A percentile compares a stretch with the other conserved stretches of the same genome.
Evolutionary conservation across 441 rosid genomes (phyloP).

Genomic region (Bocquillonia castaneifolia): DNA sequence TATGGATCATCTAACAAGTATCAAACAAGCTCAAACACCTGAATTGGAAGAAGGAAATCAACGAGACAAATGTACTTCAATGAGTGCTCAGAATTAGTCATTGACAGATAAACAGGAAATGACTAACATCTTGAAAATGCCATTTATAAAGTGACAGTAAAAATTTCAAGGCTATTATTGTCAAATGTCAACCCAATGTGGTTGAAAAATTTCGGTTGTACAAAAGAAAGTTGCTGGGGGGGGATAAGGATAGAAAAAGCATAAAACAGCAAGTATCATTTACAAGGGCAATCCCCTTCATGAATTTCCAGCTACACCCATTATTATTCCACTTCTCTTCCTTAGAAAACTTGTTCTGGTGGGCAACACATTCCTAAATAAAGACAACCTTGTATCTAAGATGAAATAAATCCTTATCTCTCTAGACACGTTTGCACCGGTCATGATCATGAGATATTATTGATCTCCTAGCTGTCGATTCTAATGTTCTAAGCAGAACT

Average conservation of each 20-base stretch:
- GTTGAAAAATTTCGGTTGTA: neutral
- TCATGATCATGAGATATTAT: neutral
- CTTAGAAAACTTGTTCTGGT: neutral
- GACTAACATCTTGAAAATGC: too few relatives aligned
- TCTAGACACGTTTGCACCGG: neutral
- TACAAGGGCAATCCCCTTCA: slow-evolving; percentile 7
- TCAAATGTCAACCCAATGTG: neutral
- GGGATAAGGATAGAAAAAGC: neutral
- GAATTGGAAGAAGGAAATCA: too few relatives aligned
- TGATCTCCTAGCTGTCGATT: neutral
- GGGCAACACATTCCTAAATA: neutral
- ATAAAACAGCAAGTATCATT: neutral
- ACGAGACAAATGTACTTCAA: too few relatives aligned
- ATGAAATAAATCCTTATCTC: slow-evolving; percentile 3
- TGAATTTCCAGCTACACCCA: neutral
- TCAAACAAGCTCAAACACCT: too few relatives aligned
- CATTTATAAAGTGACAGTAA: neutral
- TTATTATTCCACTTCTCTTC: neutral
- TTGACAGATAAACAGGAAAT: too few relatives aligned
- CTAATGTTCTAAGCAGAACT: slow-evolving; percentile 14
- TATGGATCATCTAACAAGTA: too few relatives aligned
- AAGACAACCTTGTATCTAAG: too few relatives aligned
- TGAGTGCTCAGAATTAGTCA: too few relatives aligned
- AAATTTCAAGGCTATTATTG: neutral
- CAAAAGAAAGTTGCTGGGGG: neutral